Evolutionary conservation across 2,329 filamentous ascomycete species (phyloP).

Genomic region (Dryadomyces sulphureus): DNA sequence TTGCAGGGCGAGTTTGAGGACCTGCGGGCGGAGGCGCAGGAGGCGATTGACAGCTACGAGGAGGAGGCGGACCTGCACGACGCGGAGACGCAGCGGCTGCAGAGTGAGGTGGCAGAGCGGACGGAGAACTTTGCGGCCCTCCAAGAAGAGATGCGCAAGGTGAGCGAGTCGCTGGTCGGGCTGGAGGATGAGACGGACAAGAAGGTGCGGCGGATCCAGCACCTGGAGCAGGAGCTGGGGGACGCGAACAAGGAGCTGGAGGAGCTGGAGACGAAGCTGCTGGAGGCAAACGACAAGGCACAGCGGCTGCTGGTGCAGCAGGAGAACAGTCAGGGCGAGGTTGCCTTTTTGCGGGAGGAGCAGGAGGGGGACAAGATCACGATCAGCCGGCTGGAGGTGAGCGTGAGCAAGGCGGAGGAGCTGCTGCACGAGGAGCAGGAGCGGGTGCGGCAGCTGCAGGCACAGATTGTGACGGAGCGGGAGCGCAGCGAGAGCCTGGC

Average conservation of each 20-base stretch:
- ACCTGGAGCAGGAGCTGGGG: constrained; percentile 67
- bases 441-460: constrained; percentile 53
- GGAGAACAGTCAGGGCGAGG: constrained; percentile 84
- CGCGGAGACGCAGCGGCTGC: constrained; percentile 54
- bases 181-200: constrained; percentile 80
- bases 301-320: constrained; percentile 80
- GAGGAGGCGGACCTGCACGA: constrained; percentile 59
- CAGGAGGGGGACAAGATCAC: constrained; percentile 97
- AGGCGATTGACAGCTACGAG: constrained; percentile 52
- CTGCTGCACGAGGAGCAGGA: constrained; percentile 76
- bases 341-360: constrained; percentile 89
- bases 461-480: constrained; percentile 64
- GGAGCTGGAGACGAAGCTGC: constrained; percentile 67
- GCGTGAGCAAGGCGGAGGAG: constrained; percentile 64
- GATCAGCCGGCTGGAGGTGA: constrained; percentile 83
- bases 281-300: constrained; percentile 75
- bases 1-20: constrained; percentile 47
- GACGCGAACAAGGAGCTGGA: constrained; percentile 81
- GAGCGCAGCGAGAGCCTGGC: constrained; percentile 78
- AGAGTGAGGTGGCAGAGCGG: constrained; percentile 57
- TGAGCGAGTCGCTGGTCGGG: constrained; percentile 73
- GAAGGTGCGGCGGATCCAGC: constrained; percentile 64
- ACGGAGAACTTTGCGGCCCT: constrained; percentile 83
- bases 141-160: constrained; percentile 82
- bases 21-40: constrained; percentile 47